phyloP scores from a whole-genome alignment of 2,329 filamentous ascomycete genomes.

The Botrytis elliptica region DNA sequence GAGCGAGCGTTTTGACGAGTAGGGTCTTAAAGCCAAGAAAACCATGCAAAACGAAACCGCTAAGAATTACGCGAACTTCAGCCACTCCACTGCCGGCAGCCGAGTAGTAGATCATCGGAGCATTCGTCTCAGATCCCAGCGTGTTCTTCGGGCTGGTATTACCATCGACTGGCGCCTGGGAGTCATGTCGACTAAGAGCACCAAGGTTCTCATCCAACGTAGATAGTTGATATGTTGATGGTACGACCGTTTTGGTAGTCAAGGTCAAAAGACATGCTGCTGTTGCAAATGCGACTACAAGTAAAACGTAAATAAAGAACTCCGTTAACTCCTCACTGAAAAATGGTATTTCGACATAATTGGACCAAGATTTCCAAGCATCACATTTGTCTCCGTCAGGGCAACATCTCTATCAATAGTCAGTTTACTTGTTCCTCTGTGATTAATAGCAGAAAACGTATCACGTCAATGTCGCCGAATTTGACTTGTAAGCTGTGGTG shows the following conservation, averaged over 20 bases:
- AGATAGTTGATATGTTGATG: slow-evolving; percentile 79
- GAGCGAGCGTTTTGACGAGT: slow-evolving; percentile 75
- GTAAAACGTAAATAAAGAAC: slow-evolving; percentile 71
- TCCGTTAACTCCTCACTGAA: slow-evolving; percentile 62
- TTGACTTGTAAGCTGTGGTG: neutral
- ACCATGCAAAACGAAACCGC: slow-evolving; percentile 93
- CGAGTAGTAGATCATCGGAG: slow-evolving; percentile 91
- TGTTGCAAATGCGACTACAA: slow-evolving; percentile 68
- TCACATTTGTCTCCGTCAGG: slow-evolving; percentile 52
- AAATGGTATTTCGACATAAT: slow-evolving; percentile 34
- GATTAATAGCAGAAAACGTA: neutral
- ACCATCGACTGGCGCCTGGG: slow-evolving; percentile 43
- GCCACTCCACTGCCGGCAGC: slow-evolving; percentile 95
- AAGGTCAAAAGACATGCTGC: slow-evolving; percentile 78
- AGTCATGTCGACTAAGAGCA: slow-evolving; percentile 52
- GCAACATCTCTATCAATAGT: slow-evolving; percentile 52
- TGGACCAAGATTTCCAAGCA: slow-evolving; percentile 64
- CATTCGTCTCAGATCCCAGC: slow-evolving; percentile 39
- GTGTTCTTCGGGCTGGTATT: slow-evolving; percentile 44
- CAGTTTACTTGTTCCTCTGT: slow-evolving; percentile 22
- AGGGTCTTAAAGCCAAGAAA: slow-evolving; percentile 89
- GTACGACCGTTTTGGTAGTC: slow-evolving; percentile 89
- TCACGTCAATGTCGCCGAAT: neutral
- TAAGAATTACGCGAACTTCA: slow-evolving; percentile 96
- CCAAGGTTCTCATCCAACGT: slow-evolving; percentile 92